A percentile compares a stretch with the other conserved stretches of the same genome.
These are phyloP conservation scores for Scleroderma bovista DNA, from an alignment of 768 basidiomycete species.

Conservation along the genomic window DNA sequence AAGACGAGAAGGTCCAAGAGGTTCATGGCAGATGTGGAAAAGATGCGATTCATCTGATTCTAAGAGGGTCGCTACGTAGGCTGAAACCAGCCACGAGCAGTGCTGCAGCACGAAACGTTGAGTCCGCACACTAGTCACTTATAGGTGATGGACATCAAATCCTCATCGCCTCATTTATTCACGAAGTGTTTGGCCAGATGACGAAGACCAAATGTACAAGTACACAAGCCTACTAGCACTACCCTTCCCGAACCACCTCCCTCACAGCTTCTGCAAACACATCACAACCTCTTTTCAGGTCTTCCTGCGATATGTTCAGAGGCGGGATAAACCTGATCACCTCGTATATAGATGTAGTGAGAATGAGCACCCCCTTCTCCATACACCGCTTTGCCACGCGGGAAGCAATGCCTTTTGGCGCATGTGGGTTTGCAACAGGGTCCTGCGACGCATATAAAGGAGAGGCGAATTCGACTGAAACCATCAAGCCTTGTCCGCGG, in stretches of 20 bases:
- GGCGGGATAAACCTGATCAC: slow-evolving; percentile 92
- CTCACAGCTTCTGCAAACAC: slow-evolving; percentile 68
- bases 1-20: slow-evolving; percentile 1
- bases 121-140: not conserved
- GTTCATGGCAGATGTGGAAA: slow-evolving; percentile 16
- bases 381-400: slow-evolving; percentile 75
- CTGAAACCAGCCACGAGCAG: not conserved
- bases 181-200: too few relatives aligned
- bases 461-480: slow-evolving; percentile 73
- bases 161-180: not conserved
- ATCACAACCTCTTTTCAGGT: slow-evolving; percentile 61
- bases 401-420: slow-evolving; percentile 53
- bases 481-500: slow-evolving; percentile 87
- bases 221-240: too few relatives aligned
- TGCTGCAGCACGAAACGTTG: not conserved
- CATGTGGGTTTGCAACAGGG: slow-evolving; percentile 31
- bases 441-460: slow-evolving; percentile 52
- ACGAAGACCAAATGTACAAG: too few relatives aligned
- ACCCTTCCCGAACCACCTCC: slow-evolving; percentile 53
- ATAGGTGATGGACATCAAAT: not conserved
- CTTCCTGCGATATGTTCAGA: slow-evolving; percentile 70
- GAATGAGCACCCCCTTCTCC: slow-evolving; percentile 78
- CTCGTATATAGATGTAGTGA: slow-evolving; percentile 88
- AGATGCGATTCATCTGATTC: slow-evolving; percentile 9
- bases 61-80: not conserved